These are phyloP conservation scores for Pseudogymnoascus sp. DNA, from an alignment of 2,329 filamentous ascomycete species.

Conservation along the genomic window DNA sequence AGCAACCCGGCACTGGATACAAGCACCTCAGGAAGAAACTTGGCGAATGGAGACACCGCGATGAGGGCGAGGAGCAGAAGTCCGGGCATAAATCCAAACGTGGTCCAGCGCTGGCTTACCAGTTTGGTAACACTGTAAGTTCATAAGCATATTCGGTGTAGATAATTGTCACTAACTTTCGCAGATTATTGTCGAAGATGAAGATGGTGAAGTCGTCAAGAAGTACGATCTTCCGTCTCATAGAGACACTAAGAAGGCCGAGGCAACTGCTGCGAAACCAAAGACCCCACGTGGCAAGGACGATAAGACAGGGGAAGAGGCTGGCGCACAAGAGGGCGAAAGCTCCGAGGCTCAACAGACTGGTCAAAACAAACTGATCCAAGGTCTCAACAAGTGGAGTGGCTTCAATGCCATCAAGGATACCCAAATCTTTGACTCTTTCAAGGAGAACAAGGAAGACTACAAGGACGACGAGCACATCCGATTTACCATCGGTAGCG, in stretches of 20 bases:
- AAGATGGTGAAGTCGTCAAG: conserved; percentile 79
- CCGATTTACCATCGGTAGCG: conserved; percentile 66
- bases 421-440: conserved; percentile 8
- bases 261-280: conserved; percentile 33
- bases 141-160: neutral
- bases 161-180: neutral
- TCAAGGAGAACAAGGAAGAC: conserved; percentile 28
- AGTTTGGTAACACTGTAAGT: conserved; percentile 69
- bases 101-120: conserved; percentile 73
- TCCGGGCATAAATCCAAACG: conserved; percentile 39
- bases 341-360: conserved; percentile 23
- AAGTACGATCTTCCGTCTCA: conserved; percentile 64
- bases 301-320: conserved; percentile 16
- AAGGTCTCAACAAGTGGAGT: conserved; percentile 18
- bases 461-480: conserved; percentile 61
- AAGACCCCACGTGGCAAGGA: conserved; percentile 42
- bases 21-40: conserved; percentile 16
- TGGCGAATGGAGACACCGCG: conserved; percentile 25
- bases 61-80: conserved; percentile 31
- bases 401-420: conserved; percentile 18
- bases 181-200: conserved; percentile 78
- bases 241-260: conserved; percentile 31
- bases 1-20: conserved; percentile 21
- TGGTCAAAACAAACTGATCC: conserved; percentile 9
- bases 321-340: conserved; percentile 35